phyloP scores from a whole-genome alignment of 805 yeast species.

The Suhomyces faveliae region DNA sequence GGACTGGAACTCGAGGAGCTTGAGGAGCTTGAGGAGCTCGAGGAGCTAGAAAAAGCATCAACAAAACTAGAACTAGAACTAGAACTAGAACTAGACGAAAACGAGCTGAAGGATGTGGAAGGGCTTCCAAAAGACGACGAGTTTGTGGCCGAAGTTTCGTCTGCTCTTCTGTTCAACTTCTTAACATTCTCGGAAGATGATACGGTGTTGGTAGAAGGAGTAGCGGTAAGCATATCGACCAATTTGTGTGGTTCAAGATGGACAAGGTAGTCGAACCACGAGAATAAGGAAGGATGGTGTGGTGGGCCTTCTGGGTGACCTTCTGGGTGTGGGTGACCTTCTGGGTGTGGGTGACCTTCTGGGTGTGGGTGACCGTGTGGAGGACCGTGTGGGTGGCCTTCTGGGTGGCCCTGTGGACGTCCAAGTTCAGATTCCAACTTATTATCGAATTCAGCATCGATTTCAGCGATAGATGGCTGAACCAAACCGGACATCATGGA shows the following conservation, averaged over 20 bases:
- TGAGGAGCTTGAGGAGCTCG: neutral
- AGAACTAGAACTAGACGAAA: neutral
- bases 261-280: neutral
- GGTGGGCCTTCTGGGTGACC: neutral
- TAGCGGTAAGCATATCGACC: neutral
- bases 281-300: neutral
- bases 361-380: neutral
- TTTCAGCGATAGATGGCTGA: neutral
- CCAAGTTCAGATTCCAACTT: too few species aligned
- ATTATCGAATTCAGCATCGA: neutral
- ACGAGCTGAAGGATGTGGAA: neutral
- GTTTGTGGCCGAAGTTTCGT: neutral
- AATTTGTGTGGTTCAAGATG: neutral
- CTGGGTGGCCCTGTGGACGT: neutral
- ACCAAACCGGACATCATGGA: too few species aligned
- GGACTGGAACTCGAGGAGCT: neutral
- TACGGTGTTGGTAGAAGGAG: neutral
- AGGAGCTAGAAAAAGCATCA: conserved; percentile 1
- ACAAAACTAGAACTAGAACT: neutral
- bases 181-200: neutral
- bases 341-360: neutral
- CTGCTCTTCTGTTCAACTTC: neutral
- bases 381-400: neutral
- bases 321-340: neutral
- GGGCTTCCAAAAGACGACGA: neutral